Evolutionary conservation across 202 grass and related monocot genomes (phyloP), one percentile per base, ranked within the genome.

Genomic region (Bolboschoenoplectus hybrid): DNA sequence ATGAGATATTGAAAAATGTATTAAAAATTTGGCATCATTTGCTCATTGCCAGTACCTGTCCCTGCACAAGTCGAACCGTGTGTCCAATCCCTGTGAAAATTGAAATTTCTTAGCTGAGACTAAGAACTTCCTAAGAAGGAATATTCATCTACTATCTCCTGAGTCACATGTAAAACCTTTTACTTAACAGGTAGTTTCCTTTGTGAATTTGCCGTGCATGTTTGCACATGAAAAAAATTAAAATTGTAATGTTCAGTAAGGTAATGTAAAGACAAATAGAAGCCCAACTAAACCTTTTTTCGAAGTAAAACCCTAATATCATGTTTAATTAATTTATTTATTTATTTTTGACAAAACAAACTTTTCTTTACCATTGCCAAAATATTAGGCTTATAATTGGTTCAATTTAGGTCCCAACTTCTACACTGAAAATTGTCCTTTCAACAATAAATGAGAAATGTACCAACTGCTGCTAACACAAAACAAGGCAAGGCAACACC

Each of bases 11-110:
- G 35, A 80, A 80, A 26, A 12, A 57, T 79, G 14, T 60, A 17
- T 61, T 57, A 79, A 77, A 26, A 26, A 26, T 77, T 16, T 17
- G 63, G 10, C 2, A 73, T 52, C 65, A 55, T 11, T 63, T 17
- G 12, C 80, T 60, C 5, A 64, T 81, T 81, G 67, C 14, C 39
- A 11, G 69, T 86, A 92, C 90, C 90, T 87, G 41, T 38, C 86
- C 91, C 13, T 88, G 81, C 44, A 80, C 85, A 58, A 88, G 14
- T 9, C 53, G 56, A 62, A 88, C n/a, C 35, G 78, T 81, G 88
- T 50, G 58, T 52, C 83, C 88, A 51, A 80, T 80, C 38, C 76
- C 76, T 80, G 76, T 36, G 61, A 20, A 40, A 80, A 61, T 26
- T 16, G 36, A 80, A 80, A 35, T 19, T 60, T 44, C 6, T 60